Evolutionary conservation across 495 filamentous ascomycete species (phyloP), one percentile per base, ranked within the genome.

Genomic region (Tuber melanosporum): DNA sequence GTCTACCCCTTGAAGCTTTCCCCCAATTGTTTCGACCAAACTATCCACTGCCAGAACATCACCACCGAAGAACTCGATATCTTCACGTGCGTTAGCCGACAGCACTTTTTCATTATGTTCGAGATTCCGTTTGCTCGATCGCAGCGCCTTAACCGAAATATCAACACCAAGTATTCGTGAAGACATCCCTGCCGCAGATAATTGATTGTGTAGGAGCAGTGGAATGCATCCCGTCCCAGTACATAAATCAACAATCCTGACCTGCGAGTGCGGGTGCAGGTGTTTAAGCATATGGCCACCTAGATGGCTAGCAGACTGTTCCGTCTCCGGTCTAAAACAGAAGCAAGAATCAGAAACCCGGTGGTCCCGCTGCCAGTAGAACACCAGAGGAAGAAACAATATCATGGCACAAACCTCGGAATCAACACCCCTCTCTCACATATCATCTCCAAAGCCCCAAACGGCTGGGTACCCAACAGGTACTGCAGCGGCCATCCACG

Each of bases 221-320:
- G 94, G 85, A 77, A 99, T 97, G 84, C 95, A 98, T 43, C 95
- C 95, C 26, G 92, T 93, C 6, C 95, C 95, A 0, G 93, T 92
- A 83, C 95, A 98, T 42, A 97, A 85, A 84, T 99, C 95, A 2
- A 98, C 82, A 39, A 98, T 72, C 52, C 39, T 20, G 17, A 49
- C 77, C 42, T 52, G 47, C 44, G 39, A 77, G 72, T 49, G 10
- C 10, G 70, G 72, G 75, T 36, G 43, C 39, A 78, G 26, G 72
- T 43, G 73, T 73, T 80, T 15, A 47, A 79, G 39, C 77, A 92
- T 82, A 43, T 89, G 72, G 6, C 85, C 76, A 41, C 88, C 88
- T 14, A 94, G 85, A 78, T 89, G 83, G 22, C 85, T 82, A 14
- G 89, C 90, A 83, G 90, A 91, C 3, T 90, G 86, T 82, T 94